Percentiles rank a stretch among this genome's conserved stretches.
Conservation (phyloP, 352 stramenopile genomes). For the Phytophthora pisi region DNA sequence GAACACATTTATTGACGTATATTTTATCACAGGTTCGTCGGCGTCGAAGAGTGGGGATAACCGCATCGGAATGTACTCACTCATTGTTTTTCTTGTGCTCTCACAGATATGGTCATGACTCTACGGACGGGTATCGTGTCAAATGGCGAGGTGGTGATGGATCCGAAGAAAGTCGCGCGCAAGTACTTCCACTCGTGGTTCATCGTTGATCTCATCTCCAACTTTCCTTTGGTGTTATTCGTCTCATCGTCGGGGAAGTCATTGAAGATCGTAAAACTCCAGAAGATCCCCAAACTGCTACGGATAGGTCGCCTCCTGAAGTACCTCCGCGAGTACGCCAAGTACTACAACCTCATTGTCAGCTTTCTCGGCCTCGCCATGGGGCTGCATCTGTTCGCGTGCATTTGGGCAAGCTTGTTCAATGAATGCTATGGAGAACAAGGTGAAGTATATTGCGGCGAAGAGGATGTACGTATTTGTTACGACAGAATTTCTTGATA, state of each 20-base stretch:
- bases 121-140: slow-evolving; percentile 75
- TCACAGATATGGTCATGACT: slow-evolving; percentile 79
- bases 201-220: slow-evolving; percentile 82
- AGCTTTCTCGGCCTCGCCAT: slow-evolving; percentile 71
- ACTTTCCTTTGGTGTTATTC: slow-evolving; percentile 80
- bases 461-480: slow-evolving; percentile 39
- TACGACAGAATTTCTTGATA: not conserved
- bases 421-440: slow-evolving; percentile 57
- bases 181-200: slow-evolving; percentile 86
- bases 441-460: slow-evolving; percentile 39
- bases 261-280: slow-evolving; percentile 84
- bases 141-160: slow-evolving; percentile 86
- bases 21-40: slow-evolving; percentile 65
- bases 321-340: slow-evolving; percentile 82
- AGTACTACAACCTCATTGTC: slow-evolving; percentile 84
- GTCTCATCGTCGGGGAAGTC: slow-evolving; percentile 66
- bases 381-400: slow-evolving; percentile 75
- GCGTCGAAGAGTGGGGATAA: not conserved
- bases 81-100: not conserved
- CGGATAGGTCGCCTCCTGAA: slow-evolving; percentile 75
- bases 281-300: slow-evolving; percentile 87
- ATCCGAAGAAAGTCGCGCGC: slow-evolving; percentile 53
- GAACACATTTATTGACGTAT: slow-evolving; percentile 80
- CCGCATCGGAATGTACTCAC: not conserved
- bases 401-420: slow-evolving; percentile 75